A percentile compares a stretch with the other conserved stretches of the same genome.
These are phyloP conservation scores for Lithocarpus polystachyus DNA, from an alignment of 306 rosid species.

Conservation along the genomic window DNA sequence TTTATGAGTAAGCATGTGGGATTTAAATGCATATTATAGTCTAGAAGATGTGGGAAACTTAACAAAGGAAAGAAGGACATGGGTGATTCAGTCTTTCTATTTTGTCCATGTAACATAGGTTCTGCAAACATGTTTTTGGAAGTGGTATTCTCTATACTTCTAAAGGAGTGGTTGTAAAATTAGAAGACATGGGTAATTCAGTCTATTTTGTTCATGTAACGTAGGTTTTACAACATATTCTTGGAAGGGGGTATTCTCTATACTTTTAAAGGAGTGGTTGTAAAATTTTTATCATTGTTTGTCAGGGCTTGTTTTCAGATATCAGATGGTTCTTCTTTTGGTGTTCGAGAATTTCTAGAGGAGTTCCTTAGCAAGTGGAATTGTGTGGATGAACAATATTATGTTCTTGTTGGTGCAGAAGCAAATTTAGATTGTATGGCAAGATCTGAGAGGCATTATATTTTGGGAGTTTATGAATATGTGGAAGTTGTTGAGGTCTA, in stretches of 20 bases:
- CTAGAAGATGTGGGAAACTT: neutral
- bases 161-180: no score
- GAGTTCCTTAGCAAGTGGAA: conserved; percentile 74
- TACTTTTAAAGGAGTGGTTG: neutral
- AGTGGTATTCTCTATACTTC: neutral
- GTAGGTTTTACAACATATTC: no score
- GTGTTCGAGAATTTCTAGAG: conserved; percentile 44
- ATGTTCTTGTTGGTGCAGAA: conserved; percentile 37
- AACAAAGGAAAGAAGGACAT: neutral
- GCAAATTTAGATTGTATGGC: conserved; percentile 22
- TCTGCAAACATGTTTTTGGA: conserved; percentile 2
- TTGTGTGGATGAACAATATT: conserved; percentile 46
- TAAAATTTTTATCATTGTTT: conserved; percentile 11
- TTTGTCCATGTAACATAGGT: neutral
- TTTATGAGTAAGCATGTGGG: neutral
- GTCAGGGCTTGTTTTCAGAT: conserved; percentile 65
- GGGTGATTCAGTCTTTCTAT: neutral
- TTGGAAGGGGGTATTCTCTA: no score
- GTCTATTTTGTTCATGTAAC: no score
- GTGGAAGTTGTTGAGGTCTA: conserved; percentile 70
- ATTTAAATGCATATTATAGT: neutral
- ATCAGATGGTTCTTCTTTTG: conserved; percentile 42
- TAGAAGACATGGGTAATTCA: no score
- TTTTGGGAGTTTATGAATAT: conserved; percentile 51
- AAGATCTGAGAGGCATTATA: conserved; percentile 17